Evolutionary conservation across 1,284 basidiomycete genomes (phyloP), one percentile per base, ranked within the genome.

Genomic region (Rhizopogon parksii): DNA sequence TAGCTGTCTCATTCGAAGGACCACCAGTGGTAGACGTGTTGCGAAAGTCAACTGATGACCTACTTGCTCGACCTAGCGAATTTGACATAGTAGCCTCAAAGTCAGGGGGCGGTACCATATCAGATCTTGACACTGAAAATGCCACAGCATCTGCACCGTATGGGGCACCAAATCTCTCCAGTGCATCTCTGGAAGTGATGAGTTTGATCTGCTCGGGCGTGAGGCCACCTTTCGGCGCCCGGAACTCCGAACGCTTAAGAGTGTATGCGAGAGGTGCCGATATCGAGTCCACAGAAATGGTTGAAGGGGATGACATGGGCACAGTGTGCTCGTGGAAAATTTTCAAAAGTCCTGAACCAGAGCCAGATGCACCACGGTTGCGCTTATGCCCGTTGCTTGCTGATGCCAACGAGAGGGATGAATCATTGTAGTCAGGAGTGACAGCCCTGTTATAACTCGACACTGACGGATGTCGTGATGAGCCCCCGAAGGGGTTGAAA

Each of bases 151-250:
- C 76, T 2, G 67, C 56, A 0, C 79, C 78, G 40, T 78, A 80
- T 34, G 78, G 78, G 50, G 76, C 60, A 6, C 77, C 75, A 54
- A 79, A 80, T 48, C 64, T 66, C 42, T 70, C 73, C 47, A 79
- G 61, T 14, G 68, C 68, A 53, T 78, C 74, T 12, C 74, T 61
- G 15, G 72, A 74, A 39, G 72, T 70, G 50, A 80, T 71, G 50
- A 80, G 65, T 56, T 71, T 71, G 52, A 80, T 63, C 58, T 80
- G 78, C 49, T 80, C 77, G 0, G 77, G 68, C 14, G 78, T 80
- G 19, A 78, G 70, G 0, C 79, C 78, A 6, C 67, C 62, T 46
- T 67, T 66, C 14, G 78, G 78, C 54, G 72, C 77, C 53, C 68
- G 67, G 48, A 80, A 75, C 55, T 74, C 74, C 2, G 77, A 74